Base-by-base conservation (phyloP, 2,329 filamentous ascomycete species). In the Monosporascus ibericus region DNA sequence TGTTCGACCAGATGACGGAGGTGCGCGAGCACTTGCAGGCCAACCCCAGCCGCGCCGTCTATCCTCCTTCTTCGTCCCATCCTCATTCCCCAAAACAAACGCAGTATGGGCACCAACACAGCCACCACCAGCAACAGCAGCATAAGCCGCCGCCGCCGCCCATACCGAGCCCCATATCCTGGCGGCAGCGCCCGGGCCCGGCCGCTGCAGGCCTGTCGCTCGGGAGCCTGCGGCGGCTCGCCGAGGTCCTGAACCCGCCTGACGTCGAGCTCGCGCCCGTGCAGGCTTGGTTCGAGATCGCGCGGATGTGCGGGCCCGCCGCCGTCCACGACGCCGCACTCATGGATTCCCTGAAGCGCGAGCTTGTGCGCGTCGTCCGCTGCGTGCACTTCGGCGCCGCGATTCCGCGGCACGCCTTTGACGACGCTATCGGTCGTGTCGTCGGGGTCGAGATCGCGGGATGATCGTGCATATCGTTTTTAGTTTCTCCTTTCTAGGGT, bases 221-320 rank as follows among this genome's bases (percentile, higher is more conserved):
- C 25, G 62, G 66, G 30, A 65, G 66, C 17, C 69, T 80, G 22
- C 66, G 71, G 54, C 70, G 70, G n/a, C 70, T 80, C 2, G 76
- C 77, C 1, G 61, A 65, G 48, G 70, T 72, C 42, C 67, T 80
- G 24, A 76, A 73, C 60, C 67, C 70, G 3, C 67, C 70, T 27
- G 66, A 66, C 48, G 51, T 63, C 18, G 77, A 80, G 61, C 60
- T 80, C 39, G 72, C 77, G 27, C 77, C 78, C 17, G 73, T 80
- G 25, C 77, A 80, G 64, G 76, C 73, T 1, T 80, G 77, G 77
- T 81, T 80, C 61, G 77, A 80, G 68, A 70, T 80, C 25, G 71
- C 70, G 24, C 62, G 56, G 4, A 61, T 67, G 38, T 78, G 74
- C 57, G 71, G 73, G 22, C 56, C 65, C n/a, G 68, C 58, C 11